Conservation (phyloP, 345 rosid genomes). For the Gossypium raimondii region DNA sequence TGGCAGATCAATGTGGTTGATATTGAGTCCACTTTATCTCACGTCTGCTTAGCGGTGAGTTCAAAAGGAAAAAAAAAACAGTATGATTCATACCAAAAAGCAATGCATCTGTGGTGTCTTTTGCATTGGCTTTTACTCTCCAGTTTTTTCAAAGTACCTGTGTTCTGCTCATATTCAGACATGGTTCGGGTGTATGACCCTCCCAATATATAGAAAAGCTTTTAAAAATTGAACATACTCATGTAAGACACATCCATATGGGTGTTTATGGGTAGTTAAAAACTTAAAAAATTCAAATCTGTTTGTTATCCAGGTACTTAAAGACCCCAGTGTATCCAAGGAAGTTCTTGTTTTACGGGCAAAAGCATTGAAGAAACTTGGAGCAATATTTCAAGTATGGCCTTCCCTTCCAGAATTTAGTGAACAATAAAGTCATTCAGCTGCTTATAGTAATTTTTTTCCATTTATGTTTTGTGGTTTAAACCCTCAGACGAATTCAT, state of each 20-base stretch:
- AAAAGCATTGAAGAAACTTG: constrained; percentile 74
- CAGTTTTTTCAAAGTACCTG: background rate
- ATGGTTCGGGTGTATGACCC: background rate
- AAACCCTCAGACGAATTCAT: background rate
- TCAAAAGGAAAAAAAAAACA: background rate
- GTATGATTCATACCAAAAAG: background rate
- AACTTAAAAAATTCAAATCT: background rate
- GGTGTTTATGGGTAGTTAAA: background rate
- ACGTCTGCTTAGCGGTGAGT: constrained; percentile 77
- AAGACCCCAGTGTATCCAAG: constrained; percentile 71
- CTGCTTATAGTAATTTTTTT: background rate
- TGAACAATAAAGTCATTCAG: background rate
- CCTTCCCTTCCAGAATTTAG: background rate
- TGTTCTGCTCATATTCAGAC: background rate
- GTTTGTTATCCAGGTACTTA: constrained; percentile 56
- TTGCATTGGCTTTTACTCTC: background rate
- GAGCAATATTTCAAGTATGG: constrained; percentile 75
- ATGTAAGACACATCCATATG: background rate
- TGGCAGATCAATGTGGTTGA: constrained; percentile 96
- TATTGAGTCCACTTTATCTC: constrained; percentile 83
- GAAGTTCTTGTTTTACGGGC: constrained; percentile 65
- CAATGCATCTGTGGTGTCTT: background rate
- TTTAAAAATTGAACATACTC: background rate
- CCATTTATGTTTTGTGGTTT: constrained; percentile 8
- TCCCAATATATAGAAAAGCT: background rate